phyloP scores from a whole-genome alignment of 2,329 filamentous ascomycete genomes.

The Arachnomyces sp. region DNA sequence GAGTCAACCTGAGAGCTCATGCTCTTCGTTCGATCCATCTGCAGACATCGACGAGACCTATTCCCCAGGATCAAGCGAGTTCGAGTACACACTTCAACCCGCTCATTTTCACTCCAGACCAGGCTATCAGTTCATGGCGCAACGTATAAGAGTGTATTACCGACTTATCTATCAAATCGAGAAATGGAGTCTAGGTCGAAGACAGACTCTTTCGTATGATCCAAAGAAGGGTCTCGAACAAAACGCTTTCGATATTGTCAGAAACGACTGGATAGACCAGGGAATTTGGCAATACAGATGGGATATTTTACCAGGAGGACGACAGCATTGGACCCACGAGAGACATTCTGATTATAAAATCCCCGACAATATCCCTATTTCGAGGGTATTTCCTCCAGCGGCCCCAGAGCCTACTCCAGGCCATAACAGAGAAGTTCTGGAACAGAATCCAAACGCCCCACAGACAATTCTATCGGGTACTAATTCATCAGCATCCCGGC shows the following conservation, averaged over 20 bases:
- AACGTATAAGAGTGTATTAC: background rate
- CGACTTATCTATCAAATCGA: too few species aligned
- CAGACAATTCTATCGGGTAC: constrained; percentile 8
- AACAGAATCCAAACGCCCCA: constrained; percentile 8
- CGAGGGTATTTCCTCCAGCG: constrained; percentile 6
- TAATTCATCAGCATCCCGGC: constrained; percentile 17
- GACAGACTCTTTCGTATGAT: too few species aligned
- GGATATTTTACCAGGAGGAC: too few species aligned
- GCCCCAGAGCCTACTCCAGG: constrained; percentile 6
- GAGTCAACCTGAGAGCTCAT: too few species aligned
- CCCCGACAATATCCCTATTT: constrained; percentile 7
- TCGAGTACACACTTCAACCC: too few species aligned
- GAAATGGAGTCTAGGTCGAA: too few species aligned
- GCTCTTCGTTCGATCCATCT: too few species aligned
- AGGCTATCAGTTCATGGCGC: constrained; percentile 1
- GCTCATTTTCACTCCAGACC: constrained; percentile 4
- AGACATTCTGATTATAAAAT: constrained; percentile 14
- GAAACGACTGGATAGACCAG: constrained; percentile 21
- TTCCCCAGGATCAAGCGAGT: too few species aligned
- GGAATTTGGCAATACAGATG: constrained; percentile 16
- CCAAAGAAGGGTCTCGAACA: background rate
- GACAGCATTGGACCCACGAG: too few species aligned
- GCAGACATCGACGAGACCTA: too few species aligned
- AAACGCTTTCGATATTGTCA: constrained; percentile 13
- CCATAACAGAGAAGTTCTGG: too few species aligned